Base-by-base conservation (phyloP, 1,139 yeast species). In the Tardiomyces digboiensis region DNA sequence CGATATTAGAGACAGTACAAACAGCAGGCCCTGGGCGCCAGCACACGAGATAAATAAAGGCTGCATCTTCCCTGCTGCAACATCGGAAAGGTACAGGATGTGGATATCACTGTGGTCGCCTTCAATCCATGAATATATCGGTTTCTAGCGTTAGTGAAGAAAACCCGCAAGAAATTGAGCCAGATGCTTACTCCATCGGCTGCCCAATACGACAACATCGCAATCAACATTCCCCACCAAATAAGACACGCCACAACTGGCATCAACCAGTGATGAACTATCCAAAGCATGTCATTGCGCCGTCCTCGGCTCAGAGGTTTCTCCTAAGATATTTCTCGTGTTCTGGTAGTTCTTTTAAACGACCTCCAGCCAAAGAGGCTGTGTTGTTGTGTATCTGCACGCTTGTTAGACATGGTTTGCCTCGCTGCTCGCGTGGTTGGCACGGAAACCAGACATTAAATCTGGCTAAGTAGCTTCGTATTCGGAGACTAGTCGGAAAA, bases 21-120 rank as follows among this genome's bases (percentile, higher is more conserved):
- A 85, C 56, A 85, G 80, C 14, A 85, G 68, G 18, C 88, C 95
- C 65, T 86, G 95, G 60, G 80, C 74, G 0, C 81, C 86, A 2
- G 85, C 70, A 58, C 94, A 80, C n/a, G 84, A 67, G 39, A 88
- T 86, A 63, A 88, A 88, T 19, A 87, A 65, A 1, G 95, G 94
- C 58, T 86, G 85, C 44, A 86, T 67, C 55, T 80, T 80, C 1
- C 94, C 83, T 13, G 96, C 95, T 6, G 89, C 95, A 44, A 87
- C 74, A 58, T 87, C 87, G 10, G 95, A 83, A 42, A 89, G 76
- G 63, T 82, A 88, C 6, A 83, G 80, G 38, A 88, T 83, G 44
- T 64, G 62, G 49, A 75, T 78, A 12, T 62, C 49, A 2, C 64
- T 59, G 20, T n/a, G n/a, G 20, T 19, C 10, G n/a, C 45, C 43